phyloP scores from a whole-genome alignment of 768 basidiomycete species.

The Obba rivulosa region DNA sequence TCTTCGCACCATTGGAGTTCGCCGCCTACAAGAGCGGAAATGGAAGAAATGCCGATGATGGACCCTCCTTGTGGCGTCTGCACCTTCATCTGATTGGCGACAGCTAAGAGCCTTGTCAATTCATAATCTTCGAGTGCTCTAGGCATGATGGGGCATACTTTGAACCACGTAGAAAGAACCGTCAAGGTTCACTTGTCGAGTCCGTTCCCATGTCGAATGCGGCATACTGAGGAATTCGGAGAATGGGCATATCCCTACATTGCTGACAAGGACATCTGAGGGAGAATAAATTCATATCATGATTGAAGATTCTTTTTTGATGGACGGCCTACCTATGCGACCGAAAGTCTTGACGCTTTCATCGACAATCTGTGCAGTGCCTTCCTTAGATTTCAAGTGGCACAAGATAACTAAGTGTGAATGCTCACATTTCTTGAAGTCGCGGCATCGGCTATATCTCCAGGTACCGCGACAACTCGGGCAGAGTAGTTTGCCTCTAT shows the following conservation, averaged over 20 bases:
- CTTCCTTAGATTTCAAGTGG: background rate
- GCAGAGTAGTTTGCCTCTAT: constrained; percentile 35
- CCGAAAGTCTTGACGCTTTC: constrained; percentile 55
- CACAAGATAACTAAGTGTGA: background rate
- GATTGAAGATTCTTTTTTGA: no score
- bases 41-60: constrained; percentile 74
- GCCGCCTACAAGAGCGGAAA: constrained; percentile 74
- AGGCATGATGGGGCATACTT: constrained; percentile 30
- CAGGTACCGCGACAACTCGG: constrained; percentile 46
- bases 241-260: constrained; percentile 73
- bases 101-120: constrained; percentile 34
- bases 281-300: background rate
- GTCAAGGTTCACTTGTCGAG: constrained; percentile 68
- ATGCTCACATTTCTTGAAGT: constrained; percentile 44
- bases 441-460: constrained; percentile 56
- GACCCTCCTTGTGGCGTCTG: constrained; percentile 68
- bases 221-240: constrained; percentile 71
- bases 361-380: constrained; percentile 48
- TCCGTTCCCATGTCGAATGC: constrained; percentile 54
- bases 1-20: constrained; percentile 53
- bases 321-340: constrained; percentile 53
- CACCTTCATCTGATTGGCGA: constrained; percentile 68
- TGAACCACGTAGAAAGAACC: constrained; percentile 70
- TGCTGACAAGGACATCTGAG: constrained; percentile 46
- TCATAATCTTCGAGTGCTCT: background rate